Conservation (phyloP, 345 rosid genomes). For the Physaria fendleri region DNA sequence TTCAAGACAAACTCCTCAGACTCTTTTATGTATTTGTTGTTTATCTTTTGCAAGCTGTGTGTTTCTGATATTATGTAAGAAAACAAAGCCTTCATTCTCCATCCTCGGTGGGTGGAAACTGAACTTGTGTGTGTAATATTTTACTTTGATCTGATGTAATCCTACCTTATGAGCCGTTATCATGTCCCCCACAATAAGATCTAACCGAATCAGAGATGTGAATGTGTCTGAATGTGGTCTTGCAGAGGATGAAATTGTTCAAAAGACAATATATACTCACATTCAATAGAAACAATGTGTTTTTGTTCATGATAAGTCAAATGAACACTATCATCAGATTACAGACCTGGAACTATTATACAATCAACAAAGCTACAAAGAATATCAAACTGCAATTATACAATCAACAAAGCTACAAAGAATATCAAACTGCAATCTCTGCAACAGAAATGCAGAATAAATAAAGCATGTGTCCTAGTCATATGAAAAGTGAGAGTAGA, state of each 20-base stretch:
- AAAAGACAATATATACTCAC: background rate
- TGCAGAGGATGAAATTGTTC: too few relatives aligned
- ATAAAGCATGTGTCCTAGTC: background rate
- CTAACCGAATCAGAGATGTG: background rate
- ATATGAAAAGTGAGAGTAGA: background rate
- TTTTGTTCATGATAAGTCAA: background rate
- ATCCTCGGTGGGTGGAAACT: slow-evolving; percentile 26
- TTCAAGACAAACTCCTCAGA: slow-evolving; percentile 9
- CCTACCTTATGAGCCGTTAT: background rate
- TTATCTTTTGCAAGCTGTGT: slow-evolving; percentile 23
- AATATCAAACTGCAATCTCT: background rate
- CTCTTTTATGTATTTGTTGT: slow-evolving; percentile 18
- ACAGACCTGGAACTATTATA: too few relatives aligned
- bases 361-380: slow-evolving; percentile 8
- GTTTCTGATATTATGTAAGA: slow-evolving; percentile 22
- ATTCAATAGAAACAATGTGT: too few relatives aligned
- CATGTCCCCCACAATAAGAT: background rate
- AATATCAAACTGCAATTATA: background rate
- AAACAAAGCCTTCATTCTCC: slow-evolving; percentile 25
- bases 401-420: slow-evolving; percentile 8
- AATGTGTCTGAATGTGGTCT: too few relatives aligned
- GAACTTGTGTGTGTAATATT: slow-evolving; percentile 19
- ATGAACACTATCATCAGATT: background rate
- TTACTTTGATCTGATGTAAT: slow-evolving; percentile 17
- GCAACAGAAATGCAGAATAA: background rate